Base-by-base conservation (phyloP, 352 stramenopile species). In the Phytophthora citricola region DNA sequence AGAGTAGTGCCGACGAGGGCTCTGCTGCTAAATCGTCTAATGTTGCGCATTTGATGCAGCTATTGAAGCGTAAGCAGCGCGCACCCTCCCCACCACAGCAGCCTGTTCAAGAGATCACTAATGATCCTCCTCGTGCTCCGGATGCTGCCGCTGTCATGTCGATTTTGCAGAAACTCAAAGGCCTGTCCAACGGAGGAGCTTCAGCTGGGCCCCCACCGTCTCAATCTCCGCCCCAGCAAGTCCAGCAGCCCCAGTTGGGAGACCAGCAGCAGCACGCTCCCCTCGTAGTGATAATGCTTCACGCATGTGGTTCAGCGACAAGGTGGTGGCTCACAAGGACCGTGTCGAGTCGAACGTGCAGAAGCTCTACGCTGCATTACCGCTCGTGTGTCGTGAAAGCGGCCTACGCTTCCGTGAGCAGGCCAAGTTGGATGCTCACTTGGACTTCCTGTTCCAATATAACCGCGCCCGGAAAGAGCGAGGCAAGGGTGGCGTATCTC, bases 371-470 rank as follows among this genome's bases (percentile, higher is more conserved):
- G 86, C 85, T 4, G 88, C 81, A 14, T 66, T 95, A 41, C 88
- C 88, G 12, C 76, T 94, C 22, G 83, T 95, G 52, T 95, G 84
- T 54, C 77, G 84, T 26, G 86, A 91, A 46, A 95, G 88, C 58
- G 88, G 88, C 6, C 45, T 94, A 26, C 86, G 88, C 10, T 95
- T 95, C 58, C 80, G 80, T 47, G 88, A 94, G 29, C 81, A 95
- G 43, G 69, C 75, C 3, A 85, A 95, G 50, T 65, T 94, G 38
- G 81, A 93, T 45, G 85, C 85, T 27, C 88, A 95, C 50, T 64
- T 94, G 59, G 88, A 95, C 55, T 95, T 95, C 66, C 55, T 95
- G 8, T 95, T 95, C 64, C 84, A 95, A 58, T 95, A 89, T 57
- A 94, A 94, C 38, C 88, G 88, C 10, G 76, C 88, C 4, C 71